phyloP scores from a whole-genome alignment of 306 rosid genomes.

The Styphnolobium japonicum region DNA sequence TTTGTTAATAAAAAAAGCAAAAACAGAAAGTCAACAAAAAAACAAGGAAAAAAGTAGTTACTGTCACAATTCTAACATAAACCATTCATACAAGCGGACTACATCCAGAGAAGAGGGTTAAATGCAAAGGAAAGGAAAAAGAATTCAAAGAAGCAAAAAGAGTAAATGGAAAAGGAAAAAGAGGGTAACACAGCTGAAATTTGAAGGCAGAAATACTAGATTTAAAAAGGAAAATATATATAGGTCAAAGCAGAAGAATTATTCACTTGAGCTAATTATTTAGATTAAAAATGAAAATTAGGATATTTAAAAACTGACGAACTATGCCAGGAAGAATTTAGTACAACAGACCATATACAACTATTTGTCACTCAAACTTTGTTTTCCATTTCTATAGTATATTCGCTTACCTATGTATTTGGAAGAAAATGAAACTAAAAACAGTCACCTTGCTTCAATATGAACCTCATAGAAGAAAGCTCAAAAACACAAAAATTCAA shows the following conservation, averaged over 20 bases:
- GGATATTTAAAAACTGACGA: not conserved
- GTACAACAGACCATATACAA: not conserved
- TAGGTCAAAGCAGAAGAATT: not conserved
- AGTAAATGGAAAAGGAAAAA: not conserved
- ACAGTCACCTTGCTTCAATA: slow-evolving; percentile 5
- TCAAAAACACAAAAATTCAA: not conserved
- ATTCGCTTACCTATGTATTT: not conserved
- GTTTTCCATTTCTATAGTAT: not conserved
- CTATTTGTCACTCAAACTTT: not conserved
- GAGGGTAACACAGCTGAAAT: not conserved
- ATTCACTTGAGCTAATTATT: not conserved
- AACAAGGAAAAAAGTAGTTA: not conserved
- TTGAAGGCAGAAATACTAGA: not conserved
- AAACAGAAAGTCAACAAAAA: not conserved
- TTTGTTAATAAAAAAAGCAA: not conserved
- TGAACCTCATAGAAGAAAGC: not conserved
- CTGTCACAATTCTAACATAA: not conserved
- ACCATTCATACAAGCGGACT: not conserved
- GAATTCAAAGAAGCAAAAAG: not conserved
- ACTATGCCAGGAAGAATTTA: not conserved
- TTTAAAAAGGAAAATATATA: not conserved
- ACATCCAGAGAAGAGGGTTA: not conserved
- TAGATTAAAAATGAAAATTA: not conserved
- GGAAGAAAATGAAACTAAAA: slow-evolving; percentile 5
- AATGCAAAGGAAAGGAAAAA: not conserved